Percentiles rank a stretch among this genome's conserved stretches.
phyloP scores from a whole-genome alignment of 2,329 filamentous ascomycete species.

The Aspergillus costaricaensis region DNA sequence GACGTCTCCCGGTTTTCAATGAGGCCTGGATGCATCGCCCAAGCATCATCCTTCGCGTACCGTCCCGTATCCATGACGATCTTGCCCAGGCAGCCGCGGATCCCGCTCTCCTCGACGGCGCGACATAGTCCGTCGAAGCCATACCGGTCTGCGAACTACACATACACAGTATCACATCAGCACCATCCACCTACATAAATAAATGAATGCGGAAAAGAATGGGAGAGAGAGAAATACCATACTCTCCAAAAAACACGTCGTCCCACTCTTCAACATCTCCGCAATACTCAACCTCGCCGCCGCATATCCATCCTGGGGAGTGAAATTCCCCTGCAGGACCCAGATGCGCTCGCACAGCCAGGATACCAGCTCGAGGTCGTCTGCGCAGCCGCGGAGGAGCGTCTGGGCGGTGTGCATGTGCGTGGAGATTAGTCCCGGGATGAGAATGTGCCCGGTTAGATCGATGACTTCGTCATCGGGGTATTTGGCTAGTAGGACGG shows the following conservation, averaged over 20 bases:
- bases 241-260: constrained; percentile 55
- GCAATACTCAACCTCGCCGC: constrained; percentile 52
- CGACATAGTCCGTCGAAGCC: constrained; percentile 49
- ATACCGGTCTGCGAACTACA: constrained; percentile 48
- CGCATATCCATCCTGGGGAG: constrained; percentile 51
- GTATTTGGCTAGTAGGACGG: constrained; percentile 33
- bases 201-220: no score
- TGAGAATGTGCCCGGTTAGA: constrained; percentile 48
- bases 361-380: constrained; percentile 53
- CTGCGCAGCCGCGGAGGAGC: constrained; percentile 51
- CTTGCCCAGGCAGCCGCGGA: constrained; percentile 48
- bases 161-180: no score
- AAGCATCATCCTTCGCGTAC: constrained; percentile 46
- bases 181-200: no score
- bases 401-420: constrained; percentile 54
- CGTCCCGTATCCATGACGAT: constrained; percentile 49
- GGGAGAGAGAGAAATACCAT: constrained; percentile 40
- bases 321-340: constrained; percentile 51
- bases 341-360: constrained; percentile 57
- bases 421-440: constrained; percentile 54
- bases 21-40: constrained; percentile 48
- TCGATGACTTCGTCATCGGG: constrained; percentile 35
- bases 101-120: constrained; percentile 49
- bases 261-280: constrained; percentile 54
- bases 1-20: constrained; percentile 44